These are phyloP conservation scores for Obba rivulosa DNA, from an alignment of 768 basidiomycete genomes.

Conservation along the genomic window DNA sequence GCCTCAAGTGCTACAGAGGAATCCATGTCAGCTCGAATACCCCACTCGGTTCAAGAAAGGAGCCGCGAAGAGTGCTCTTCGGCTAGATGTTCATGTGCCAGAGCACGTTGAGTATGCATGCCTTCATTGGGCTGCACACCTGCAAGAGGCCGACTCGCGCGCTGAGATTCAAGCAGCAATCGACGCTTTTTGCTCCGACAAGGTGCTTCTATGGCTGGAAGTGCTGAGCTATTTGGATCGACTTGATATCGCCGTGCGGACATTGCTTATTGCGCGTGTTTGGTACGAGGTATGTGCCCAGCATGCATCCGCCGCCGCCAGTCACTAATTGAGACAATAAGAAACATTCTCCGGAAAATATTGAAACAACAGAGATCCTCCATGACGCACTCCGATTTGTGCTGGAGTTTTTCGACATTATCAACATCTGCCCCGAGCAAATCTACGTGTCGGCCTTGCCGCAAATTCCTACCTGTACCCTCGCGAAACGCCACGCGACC, in stretches of 20 bases:
- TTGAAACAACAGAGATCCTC: neutral
- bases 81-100: neutral
- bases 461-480: neutral
- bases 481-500: neutral
- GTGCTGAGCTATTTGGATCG: neutral
- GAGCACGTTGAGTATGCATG: neutral
- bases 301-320: neutral
- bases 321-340: neutral
- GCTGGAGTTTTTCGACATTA: neutral
- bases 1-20: no score
- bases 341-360: neutral
- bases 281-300: neutral
- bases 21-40: neutral
- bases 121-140: neutral
- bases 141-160: neutral
- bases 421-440: neutral
- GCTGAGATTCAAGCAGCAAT: neutral
- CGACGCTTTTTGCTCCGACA: neutral
- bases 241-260: neutral
- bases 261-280: neutral
- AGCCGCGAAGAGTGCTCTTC: neutral
- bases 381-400: neutral
- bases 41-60: neutral
- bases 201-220: neutral
- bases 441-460: neutral